Evolutionary conservation across 2,329 filamentous ascomycete species (phyloP), one percentile per base, ranked within the genome.

Genomic region (Aspergillus versicolor): DNA sequence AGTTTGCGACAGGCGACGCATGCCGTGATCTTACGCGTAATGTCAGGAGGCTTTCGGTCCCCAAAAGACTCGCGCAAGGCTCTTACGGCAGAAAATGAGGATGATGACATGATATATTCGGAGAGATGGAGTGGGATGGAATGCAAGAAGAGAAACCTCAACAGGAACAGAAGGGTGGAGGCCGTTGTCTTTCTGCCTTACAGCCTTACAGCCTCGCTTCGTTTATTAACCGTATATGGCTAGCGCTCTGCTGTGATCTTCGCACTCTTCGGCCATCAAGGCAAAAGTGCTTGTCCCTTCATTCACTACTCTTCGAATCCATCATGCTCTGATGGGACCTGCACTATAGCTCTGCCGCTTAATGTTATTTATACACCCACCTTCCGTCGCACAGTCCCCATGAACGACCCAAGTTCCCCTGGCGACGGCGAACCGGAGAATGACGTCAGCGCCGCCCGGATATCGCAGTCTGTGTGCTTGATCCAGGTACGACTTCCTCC

Each of bases 401-500:
- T 38, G 37, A 19, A 21, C 37, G 21, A 30, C 24, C 15, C 12
- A 11, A 2, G 3, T 13, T 8, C 42, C 9, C 48, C 5, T 21
- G 37, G 19, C 7, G 19, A 27, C 21, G 21, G 9, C 12, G 48
- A 42, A 13, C 9, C 22, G 6, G 11, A 38, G 11, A 7, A 53
- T 53, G 51, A 53, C 42, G 51, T 53, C 51, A 53, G 15, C 11
- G 3, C 42, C n/a, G 21, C 51, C 6, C 41, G 46, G 15, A 30
- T 30, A 9, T 53, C 30, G 11, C 32, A 21, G 43, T 30, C 51
- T 8, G 51, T n/a, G 12, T 30, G 30, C 9, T 30, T 53, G n/a
- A 53, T 53, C 21, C 51, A 53, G 51, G 51, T 53, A 53, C 51
- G 12, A 19, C 27, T 11, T 19, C 27, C 41, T 13, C 40, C 15